Evolutionary conservation across 352 stramenopile genomes (phyloP).

Genomic region (Phytophthora syringae): DNA sequence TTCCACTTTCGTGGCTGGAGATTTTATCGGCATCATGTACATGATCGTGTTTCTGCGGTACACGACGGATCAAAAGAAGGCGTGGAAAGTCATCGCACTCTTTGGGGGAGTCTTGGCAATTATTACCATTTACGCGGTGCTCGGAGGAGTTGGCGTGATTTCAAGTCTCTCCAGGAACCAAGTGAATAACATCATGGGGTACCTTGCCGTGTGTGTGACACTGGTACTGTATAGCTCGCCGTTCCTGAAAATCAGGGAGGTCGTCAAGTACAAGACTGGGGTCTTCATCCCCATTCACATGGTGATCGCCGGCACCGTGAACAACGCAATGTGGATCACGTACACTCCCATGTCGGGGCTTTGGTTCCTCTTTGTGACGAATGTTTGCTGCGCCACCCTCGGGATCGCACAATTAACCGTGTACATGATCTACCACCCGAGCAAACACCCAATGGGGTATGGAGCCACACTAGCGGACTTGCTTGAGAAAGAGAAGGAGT

Average conservation of each 20-base stretch:
- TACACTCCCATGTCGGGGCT: constrained; percentile 47
- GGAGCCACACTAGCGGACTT: constrained; percentile 26
- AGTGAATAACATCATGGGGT: constrained; percentile 44
- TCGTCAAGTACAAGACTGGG: constrained; percentile 54
- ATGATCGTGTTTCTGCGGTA: constrained; percentile 36
- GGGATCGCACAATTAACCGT: constrained; percentile 45
- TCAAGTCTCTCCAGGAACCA: constrained; percentile 33
- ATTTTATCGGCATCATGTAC: constrained; percentile 40
- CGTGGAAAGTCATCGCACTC: constrained; percentile 22
- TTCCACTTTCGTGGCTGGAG: constrained; percentile 37
- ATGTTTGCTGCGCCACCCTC: constrained; percentile 44
- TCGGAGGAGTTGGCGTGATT: constrained; percentile 33
- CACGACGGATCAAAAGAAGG: constrained; percentile 27
- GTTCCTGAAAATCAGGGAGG: constrained; percentile 54
- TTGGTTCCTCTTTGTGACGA: constrained; percentile 66
- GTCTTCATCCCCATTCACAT: constrained; percentile 66
- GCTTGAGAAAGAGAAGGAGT: constrained; percentile 33
- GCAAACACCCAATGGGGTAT: constrained; percentile 40
- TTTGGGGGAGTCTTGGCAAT: constrained; percentile 32
- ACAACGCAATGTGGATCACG: constrained; percentile 63
- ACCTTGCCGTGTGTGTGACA: constrained; percentile 43
- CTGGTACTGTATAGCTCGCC: constrained; percentile 64
- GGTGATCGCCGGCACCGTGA: constrained; percentile 56
- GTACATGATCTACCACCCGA: constrained; percentile 61
- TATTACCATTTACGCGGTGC: constrained; percentile 50